Base-by-base conservation (phyloP, 305 asterid genomes). In the Fraxinus baroniana region DNA sequence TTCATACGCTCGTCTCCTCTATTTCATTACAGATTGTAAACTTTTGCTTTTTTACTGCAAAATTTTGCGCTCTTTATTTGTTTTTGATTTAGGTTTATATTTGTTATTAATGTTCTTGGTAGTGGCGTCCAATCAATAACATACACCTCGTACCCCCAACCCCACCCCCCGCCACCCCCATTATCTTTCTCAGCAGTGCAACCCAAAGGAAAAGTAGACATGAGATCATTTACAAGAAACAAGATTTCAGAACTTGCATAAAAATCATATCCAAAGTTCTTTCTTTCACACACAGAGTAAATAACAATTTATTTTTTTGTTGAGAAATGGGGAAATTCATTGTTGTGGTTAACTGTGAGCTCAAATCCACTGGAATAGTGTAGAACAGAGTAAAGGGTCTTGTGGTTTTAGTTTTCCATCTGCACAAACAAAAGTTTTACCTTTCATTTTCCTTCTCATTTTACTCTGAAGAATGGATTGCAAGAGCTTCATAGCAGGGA, bases 331-430 rank as follows among this genome's bases (percentile, higher is more conserved):
- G 85, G 88, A 89, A 88, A 82, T 81, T 87, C 62, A 55, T 91
- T 83, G 77, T 92, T 62, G 88, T 88, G 79, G 88, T 90, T 46
- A 89, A 88, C 88, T 90, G 91, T 84, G 92, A 93, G 94, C 93
- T 94, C 52, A 95, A 94, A 85, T 90, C 95, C 90, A 89, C 93
- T 89, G 99, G 99, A 72, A 91, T 95, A 83, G 97, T 95, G 94
- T 93, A 92, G 92, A 78, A 46, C 73, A 75, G 70, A 41, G 30
- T 7, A 81, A 74, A 80, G 87, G 71, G 86, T 73, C 17, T 37
- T 28, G 79, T 18, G 15, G 12, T 6, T 7, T 10, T 12, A 4
- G 37, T 86, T 33, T 49, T 44, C 35, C 74, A 35, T 24, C 74
- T 22, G 8, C 26, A 30, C 52, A 12, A 55, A 74, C 85, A 77